Evolutionary conservation across 768 basidiomycete species (phyloP), one percentile per base, ranked within the genome.

Genomic region (Asterophora lycoperdoides): DNA sequence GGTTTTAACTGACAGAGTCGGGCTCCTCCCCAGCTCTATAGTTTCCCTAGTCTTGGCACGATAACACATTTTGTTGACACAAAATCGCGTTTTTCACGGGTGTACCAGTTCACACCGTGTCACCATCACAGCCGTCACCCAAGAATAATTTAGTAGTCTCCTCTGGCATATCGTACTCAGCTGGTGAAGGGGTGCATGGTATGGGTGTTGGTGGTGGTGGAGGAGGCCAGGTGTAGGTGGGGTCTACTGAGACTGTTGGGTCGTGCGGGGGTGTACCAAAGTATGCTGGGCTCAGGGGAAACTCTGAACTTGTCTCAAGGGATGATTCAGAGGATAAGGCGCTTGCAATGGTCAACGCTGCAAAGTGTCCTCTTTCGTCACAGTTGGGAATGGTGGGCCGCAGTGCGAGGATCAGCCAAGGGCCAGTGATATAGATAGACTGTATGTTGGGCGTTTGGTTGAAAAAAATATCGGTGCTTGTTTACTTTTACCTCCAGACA

Each of bases 121-220:
- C n/a, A n/a, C n/a, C n/a, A n/a, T n/a, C n/a, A n/a, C n/a, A n/a
- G n/a, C n/a, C n/a, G n/a, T n/a, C n/a, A n/a, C n/a, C n/a, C n/a
- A n/a, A n/a, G n/a, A n/a, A n/a, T n/a, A n/a, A n/a, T n/a, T n/a
- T n/a, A n/a, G n/a, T n/a, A n/a, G n/a, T n/a, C n/a, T n/a, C n/a
- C n/a, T n/a, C n/a, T n/a, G n/a, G n/a, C n/a, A n/a, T n/a, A n/a
- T n/a, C n/a, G n/a, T n/a, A n/a, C n/a, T n/a, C n/a, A n/a, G n/a
- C n/a, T n/a, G n/a, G n/a, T n/a, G 38, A 46, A 1, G 63, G 57
- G 3, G 64, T 61, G 46, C 56, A 58, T 1, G 58, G 63, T 2
- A 54, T 52, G 4, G 14, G 5, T 28, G 38, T 5, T 9, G 38
- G 38, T 23, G 38, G 38, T 19, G 38, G 38, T 3, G 38, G 38